These are phyloP conservation scores for Aspergillus saccharolyticus DNA, from an alignment of 495 filamentous ascomycete genomes.

Conservation along the genomic window DNA sequence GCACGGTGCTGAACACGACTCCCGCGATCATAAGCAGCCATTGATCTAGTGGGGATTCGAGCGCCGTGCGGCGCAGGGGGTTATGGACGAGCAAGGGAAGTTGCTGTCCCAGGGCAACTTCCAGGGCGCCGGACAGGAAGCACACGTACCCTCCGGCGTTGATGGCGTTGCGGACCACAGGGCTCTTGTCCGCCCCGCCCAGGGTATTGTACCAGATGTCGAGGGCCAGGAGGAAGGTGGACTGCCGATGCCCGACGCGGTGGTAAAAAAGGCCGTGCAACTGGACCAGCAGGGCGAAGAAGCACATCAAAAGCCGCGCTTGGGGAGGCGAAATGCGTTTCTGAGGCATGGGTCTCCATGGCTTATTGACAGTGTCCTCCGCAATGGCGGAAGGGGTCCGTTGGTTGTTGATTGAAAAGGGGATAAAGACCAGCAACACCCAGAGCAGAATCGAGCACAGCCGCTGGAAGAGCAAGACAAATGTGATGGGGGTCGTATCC, in stretches of 20 bases:
- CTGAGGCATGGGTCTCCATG: conserved; percentile 49
- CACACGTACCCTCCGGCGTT: conserved; percentile 36
- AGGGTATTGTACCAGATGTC: conserved; percentile 49
- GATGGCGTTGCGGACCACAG: conserved; percentile 37
- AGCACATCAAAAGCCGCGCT: conserved; percentile 26
- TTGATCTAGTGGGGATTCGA: no score
- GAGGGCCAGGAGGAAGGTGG: conserved; percentile 27
- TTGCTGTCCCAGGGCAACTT: conserved; percentile 6
- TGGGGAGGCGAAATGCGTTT: conserved; percentile 32
- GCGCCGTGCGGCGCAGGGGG: no score
- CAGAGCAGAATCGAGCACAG: background rate
- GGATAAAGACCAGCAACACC: background rate
- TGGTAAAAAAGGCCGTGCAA: no score
- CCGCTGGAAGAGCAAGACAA: no score
- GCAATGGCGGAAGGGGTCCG: conserved; percentile 36
- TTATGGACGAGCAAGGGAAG: no score
- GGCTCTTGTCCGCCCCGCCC: conserved; percentile 36
- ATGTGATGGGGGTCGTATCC: no score
- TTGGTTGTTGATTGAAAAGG: conserved; percentile 34
- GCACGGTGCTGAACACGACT: conserved; percentile 46
- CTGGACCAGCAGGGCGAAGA: conserved; percentile 7
- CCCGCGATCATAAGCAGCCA: conserved; percentile 19
- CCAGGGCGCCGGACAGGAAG: conserved; percentile 29
- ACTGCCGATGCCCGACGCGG: conserved; percentile 24
- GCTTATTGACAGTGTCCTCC: conserved; percentile 55